These are phyloP conservation scores for Penicillium samsonianum DNA, from an alignment of 495 filamentous ascomycete species.

Conservation along the genomic window DNA sequence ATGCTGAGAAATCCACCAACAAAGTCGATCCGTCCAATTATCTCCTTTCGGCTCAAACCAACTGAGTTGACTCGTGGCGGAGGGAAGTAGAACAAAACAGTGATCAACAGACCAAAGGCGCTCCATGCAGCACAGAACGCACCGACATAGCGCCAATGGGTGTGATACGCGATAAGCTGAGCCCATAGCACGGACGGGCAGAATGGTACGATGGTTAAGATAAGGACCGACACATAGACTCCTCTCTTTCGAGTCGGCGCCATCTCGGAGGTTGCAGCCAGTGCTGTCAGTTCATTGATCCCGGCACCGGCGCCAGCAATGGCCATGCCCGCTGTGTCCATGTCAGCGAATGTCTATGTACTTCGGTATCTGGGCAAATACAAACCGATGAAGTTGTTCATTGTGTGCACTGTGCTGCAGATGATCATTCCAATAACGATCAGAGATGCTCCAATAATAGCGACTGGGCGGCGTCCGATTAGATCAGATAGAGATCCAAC, in stretches of 20 bases:
- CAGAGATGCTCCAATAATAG: slow-evolving; percentile 58
- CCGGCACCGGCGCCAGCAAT: slow-evolving; percentile 64
- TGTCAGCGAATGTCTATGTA: slow-evolving; percentile 8
- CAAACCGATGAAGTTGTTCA: slow-evolving; percentile 71
- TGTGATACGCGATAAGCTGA: slow-evolving; percentile 63
- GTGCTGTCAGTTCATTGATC: slow-evolving; percentile 66
- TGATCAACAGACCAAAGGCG: slow-evolving; percentile 61
- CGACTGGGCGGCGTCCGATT: slow-evolving; percentile 66
- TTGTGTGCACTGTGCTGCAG: slow-evolving; percentile 60
- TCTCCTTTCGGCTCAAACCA: slow-evolving; percentile 49
- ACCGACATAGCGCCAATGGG: slow-evolving; percentile 65
- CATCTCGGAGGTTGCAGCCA: slow-evolving; percentile 68
- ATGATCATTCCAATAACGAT: slow-evolving; percentile 69
- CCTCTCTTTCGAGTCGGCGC: slow-evolving; percentile 68
- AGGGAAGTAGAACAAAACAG: slow-evolving; percentile 65
- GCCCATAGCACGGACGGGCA: slow-evolving; percentile 68
- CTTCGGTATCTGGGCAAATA: background rate
- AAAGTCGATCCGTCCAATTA: slow-evolving; percentile 62
- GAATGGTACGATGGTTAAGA: slow-evolving; percentile 70
- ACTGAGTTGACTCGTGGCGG: slow-evolving; percentile 58
- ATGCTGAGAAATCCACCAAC: slow-evolving; percentile 69
- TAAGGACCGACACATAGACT: slow-evolving; percentile 64
- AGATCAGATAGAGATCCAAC: slow-evolving; percentile 72
- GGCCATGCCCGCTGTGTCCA: slow-evolving; percentile 55
- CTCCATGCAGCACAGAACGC: slow-evolving; percentile 62